Evolutionary conservation across 495 filamentous ascomycete species (phyloP).

Genomic region (Aspergillus heteromorphus): DNA sequence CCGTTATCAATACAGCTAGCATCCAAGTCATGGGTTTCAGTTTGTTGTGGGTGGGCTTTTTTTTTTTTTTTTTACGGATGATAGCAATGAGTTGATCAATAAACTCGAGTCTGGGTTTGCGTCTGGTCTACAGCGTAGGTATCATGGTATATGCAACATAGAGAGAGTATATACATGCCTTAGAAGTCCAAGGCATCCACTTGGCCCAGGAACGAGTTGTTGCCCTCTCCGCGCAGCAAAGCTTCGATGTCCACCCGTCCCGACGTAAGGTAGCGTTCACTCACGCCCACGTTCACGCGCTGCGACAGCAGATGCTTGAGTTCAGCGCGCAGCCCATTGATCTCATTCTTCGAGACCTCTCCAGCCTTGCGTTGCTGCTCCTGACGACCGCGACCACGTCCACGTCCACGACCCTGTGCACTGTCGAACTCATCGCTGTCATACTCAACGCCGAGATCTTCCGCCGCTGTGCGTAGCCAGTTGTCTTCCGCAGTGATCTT

Average conservation of each 20-base stretch:
- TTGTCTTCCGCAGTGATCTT: constrained; percentile 77
- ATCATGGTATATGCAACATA: constrained; percentile 2
- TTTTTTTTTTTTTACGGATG: too few species aligned
- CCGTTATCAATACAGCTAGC: too few species aligned
- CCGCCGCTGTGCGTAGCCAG: constrained; percentile 77
- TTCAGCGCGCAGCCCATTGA: constrained; percentile 46
- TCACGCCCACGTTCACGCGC: constrained; percentile 86
- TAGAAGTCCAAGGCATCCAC: constrained; percentile 50
- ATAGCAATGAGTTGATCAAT: too few species aligned
- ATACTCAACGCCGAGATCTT: constrained; percentile 91
- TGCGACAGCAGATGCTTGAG: constrained; percentile 55
- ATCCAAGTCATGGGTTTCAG: too few species aligned
- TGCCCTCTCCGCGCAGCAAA: constrained; percentile 59
- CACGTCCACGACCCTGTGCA: constrained; percentile 58
- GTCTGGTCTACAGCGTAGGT: neutral
- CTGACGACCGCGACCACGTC: constrained; percentile 62
- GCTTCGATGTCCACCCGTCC: constrained; percentile 78
- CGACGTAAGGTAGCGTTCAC: constrained; percentile 78
- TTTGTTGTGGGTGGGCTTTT: neutral
- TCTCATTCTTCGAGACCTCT: constrained; percentile 62
- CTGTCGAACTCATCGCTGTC: constrained; percentile 78
- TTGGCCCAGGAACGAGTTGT: constrained; percentile 56
- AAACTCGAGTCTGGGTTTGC: neutral
- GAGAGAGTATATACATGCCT: neutral
- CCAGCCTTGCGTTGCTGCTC: constrained; percentile 67